Conservation (phyloP, 768 basidiomycete species). For the Pseudohyphozyma bogoriensis region DNA sequence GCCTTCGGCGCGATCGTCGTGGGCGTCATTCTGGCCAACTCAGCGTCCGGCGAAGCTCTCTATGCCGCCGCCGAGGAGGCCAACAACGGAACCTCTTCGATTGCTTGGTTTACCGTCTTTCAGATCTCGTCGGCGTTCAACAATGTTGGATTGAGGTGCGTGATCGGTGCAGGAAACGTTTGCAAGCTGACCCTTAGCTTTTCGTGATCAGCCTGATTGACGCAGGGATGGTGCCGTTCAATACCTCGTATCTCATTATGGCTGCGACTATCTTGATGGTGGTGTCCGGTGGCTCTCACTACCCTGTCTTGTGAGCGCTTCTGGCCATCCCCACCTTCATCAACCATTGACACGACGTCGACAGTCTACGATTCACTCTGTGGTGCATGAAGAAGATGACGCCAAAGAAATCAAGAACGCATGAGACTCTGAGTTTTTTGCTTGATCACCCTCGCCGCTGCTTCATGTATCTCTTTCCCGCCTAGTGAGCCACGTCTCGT, state of each 20-base stretch:
- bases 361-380: slow-evolving; percentile 44
- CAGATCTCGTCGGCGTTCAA: slow-evolving; percentile 71
- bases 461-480: slow-evolving; percentile 24
- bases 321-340: slow-evolving; percentile 75
- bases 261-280: too few relatives aligned
- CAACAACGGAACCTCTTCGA: slow-evolving; percentile 43
- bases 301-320: slow-evolving; percentile 53
- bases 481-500: neutral
- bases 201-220: slow-evolving; percentile 42
- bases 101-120: slow-evolving; percentile 66
- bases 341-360: slow-evolving; percentile 57
- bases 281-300: slow-evolving; percentile 49
- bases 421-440: slow-evolving; percentile 77
- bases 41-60: slow-evolving; percentile 11
- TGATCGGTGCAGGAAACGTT: neutral
- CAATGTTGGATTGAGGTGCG: slow-evolving; percentile 15
- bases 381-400: slow-evolving; percentile 46
- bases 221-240: slow-evolving; percentile 82
- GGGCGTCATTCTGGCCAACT: slow-evolving; percentile 61
- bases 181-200: neutral
- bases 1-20: slow-evolving; percentile 60
- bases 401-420: slow-evolving; percentile 49
- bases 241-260: slow-evolving; percentile 45
- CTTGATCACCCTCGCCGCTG: slow-evolving; percentile 62
- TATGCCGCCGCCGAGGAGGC: slow-evolving; percentile 26